Base-by-base conservation (phyloP, 108 stramenopile genomes). In the Cylindrotheca fusiformis region DNA sequence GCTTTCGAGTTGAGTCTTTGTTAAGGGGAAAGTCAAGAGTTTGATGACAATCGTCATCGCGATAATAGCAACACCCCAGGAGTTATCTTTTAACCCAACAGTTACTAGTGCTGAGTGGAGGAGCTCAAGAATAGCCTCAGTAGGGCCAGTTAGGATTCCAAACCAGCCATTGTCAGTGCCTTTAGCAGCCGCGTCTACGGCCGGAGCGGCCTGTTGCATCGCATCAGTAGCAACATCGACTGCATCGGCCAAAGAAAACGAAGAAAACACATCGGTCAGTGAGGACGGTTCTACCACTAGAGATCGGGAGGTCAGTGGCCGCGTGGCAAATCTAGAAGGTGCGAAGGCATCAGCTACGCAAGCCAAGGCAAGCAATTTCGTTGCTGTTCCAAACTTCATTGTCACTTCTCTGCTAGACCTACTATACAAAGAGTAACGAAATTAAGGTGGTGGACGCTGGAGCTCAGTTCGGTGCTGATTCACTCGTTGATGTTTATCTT, bases 61-160 rank as follows among this genome's bases (percentile, higher is more conserved):
- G 68, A 98, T 82, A 68, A 98, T 98, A 71, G 91, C 78, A 22
- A 95, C 50, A 47, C 97, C 97, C 88, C 96, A 96, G 4, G 94
- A 64, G 60, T 96, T 76, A 23, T 52, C 65, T 53, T 63, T 76
- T 53, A 96, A 22, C 18, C 95, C 95, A 22, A 86, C 59, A 18
- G 64, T 56, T 25, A 77, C 71, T 17, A 93, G 64, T 8, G 22
- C 63, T 4, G 69, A 29, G 55, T 96, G 95, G 59, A 93, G 89
- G 18, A 69, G 18, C 41, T 88, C 58, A 27, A 91, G 67, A 2
- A 93, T 56, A 19, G 25, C 48, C 60, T 80, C 75, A 60, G 86
- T 93, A 31, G 91, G 90, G 19, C 53, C 78, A 0, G 87, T 83
- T 27, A 95, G 68, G 66, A 91, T 91, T 18, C 95, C 95, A 64